phyloP scores from a whole-genome alignment of 441 rosid species.

The Croton setiger region DNA sequence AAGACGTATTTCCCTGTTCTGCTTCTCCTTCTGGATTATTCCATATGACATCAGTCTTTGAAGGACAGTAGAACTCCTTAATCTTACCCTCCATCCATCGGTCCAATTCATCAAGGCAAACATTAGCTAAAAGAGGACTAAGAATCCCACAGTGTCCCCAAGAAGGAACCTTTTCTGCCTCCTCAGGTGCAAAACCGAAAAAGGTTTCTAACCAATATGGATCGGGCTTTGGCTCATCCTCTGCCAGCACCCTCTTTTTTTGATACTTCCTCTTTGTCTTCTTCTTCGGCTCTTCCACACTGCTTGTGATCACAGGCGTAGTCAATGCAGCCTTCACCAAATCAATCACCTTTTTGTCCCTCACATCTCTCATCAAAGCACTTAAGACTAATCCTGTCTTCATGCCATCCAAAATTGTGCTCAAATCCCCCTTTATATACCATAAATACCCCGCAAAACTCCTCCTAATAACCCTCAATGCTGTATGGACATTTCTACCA shows the following conservation, averaged over 20 bases:
- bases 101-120: constrained; percentile 90
- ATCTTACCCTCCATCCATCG: constrained; percentile 81
- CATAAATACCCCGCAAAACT: constrained; percentile 87
- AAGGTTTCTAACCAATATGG: constrained; percentile 96
- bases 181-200: constrained; percentile 96
- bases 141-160: constrained; percentile 98
- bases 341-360: constrained; percentile 91
- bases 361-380: constrained; percentile 86
- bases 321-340: constrained; percentile 74
- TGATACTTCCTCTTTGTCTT: constrained; percentile 81
- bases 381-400: constrained; percentile 75
- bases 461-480: constrained; percentile 81
- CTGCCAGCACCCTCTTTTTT: constrained; percentile 88
- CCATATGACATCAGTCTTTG: constrained; percentile 90
- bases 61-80: constrained; percentile 80
- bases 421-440: constrained; percentile 87
- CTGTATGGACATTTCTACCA: constrained; percentile 82
- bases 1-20: constrained; percentile 92
- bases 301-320: constrained; percentile 69
- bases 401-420: constrained; percentile 87
- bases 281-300: constrained; percentile 56
- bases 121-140: constrained; percentile 80
- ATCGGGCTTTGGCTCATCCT: constrained; percentile 96
- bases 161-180: constrained; percentile 78
- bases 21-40: constrained; percentile 82